phyloP scores from a whole-genome alignment of 1,284 basidiomycete species.

The Irpex sp. region DNA sequence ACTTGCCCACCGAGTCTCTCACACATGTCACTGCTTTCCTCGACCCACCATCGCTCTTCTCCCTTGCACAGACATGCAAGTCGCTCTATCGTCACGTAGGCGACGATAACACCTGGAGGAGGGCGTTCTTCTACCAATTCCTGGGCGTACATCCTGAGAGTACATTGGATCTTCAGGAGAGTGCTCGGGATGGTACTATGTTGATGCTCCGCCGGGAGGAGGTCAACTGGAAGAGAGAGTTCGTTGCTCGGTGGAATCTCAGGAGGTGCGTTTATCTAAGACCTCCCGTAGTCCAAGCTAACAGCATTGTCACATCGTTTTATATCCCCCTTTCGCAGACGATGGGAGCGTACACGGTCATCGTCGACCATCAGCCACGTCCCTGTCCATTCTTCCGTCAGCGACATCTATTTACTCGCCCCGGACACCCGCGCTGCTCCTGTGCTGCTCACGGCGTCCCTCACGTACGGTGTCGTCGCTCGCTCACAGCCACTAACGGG shows the following conservation, averaged over 20 bases:
- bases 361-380: conserved; percentile 52
- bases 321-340: conserved; percentile 36
- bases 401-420: conserved; percentile 55
- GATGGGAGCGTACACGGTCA: conserved; percentile 68
- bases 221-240: conserved; percentile 67
- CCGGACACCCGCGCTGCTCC: conserved; percentile 25
- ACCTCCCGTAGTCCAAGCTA: no score
- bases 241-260: conserved; percentile 49
- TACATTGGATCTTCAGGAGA: conserved; percentile 29
- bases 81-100: conserved; percentile 62
- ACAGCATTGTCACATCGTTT: no score
- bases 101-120: conserved; percentile 80
- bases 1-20: conserved; percentile 70
- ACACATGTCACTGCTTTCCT: conserved; percentile 78
- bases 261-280: conserved; percentile 38
- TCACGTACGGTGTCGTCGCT: conserved; percentile 70
- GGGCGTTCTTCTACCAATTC: conserved; percentile 75
- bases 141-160: conserved; percentile 65
- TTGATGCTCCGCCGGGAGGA: conserved; percentile 57
- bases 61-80: conserved; percentile 54
- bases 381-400: conserved; percentile 55
- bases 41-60: conserved; percentile 58
- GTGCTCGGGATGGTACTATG: conserved; percentile 14
- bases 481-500: conserved; percentile 73
- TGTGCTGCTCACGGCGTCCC: conserved; percentile 58